phyloP scores from a whole-genome alignment of 2,329 filamentous ascomycete genomes.

The Aspergillus fructus region DNA sequence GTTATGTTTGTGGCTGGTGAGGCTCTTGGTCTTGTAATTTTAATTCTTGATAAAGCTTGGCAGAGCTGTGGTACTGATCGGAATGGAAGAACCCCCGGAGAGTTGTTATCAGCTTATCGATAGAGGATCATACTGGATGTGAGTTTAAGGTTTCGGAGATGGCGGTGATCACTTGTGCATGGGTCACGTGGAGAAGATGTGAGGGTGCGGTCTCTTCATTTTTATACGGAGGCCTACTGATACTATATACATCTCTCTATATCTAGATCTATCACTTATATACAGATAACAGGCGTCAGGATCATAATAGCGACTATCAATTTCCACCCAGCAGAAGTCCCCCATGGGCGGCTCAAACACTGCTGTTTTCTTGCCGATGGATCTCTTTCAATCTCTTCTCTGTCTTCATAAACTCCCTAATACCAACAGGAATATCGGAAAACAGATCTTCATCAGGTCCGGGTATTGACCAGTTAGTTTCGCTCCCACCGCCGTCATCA shows the following conservation, averaged over 20 bases:
- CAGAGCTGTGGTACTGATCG: background rate
- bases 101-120: background rate
- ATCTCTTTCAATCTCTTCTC: slow-evolving; percentile 86
- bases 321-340: background rate
- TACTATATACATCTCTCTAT: background rate
- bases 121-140: background rate
- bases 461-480: slow-evolving; percentile 61
- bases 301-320: background rate
- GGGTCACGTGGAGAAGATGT: no score
- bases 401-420: slow-evolving; percentile 94
- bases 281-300: background rate
- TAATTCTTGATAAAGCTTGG: background rate
- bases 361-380: slow-evolving; percentile 57
- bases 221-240: background rate
- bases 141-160: no score
- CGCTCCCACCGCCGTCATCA: slow-evolving; percentile 75
- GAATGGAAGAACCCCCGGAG: background rate
- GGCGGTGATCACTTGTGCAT: no score
- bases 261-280: slow-evolving; percentile 1
- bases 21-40: background rate
- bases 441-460: slow-evolving; percentile 63
- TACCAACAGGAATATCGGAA: slow-evolving; percentile 80
- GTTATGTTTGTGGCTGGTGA: background rate
- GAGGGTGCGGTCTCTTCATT: no score
- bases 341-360: slow-evolving; percentile 14